Evolutionary conservation across 2,329 filamentous ascomycete genomes (phyloP), one percentile per base, ranked within the genome.

Genomic region (Alternaria angustiovoidea): DNA sequence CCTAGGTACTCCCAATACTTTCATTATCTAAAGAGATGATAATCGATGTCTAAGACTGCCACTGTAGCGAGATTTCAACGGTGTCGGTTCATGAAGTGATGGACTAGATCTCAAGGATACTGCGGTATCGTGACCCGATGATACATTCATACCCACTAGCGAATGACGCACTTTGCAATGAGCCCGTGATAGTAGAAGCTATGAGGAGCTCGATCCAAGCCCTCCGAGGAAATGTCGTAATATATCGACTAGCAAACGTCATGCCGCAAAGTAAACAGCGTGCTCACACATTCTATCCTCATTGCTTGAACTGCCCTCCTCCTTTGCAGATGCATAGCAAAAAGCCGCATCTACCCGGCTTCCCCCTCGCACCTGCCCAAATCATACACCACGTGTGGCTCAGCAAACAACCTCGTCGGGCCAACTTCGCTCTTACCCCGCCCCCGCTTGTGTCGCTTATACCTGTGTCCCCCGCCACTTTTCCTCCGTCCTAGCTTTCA

Each of bases 401-500:
- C 30, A 34, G 16, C 48, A 53, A 18, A 26, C 44, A 36, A 26
- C 51, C 42, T 39, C 51, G 46, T 44, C 56, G 48, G 34, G 14
- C 34, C 11, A 20, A 51, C 48, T 22, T 26, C 48, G 49, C 49
- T 14, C 41, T 20, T 54, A 61, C 54, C 58, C 61, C 61, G 52
- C 62, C 42, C 55, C 58, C 47, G 54, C 39, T 39, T 32, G 36
- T 32, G 51, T 53, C 62, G 59, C 59, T 52, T 65, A 66, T 57
- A 66, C 59, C 57, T 66, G 62, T 51, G 51, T 26, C 32, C 28
- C 57, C 55, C 49, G 43, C 59, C 49, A 41, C 51, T 49, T 36
- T 52, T 51, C 36, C 54, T 53, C 65, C 66, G 66, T 63, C 56
- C 56, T 66, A 64, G 47, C 68, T 24, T 60, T 49, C 64, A 63